Base-by-base conservation (phyloP, 2,329 filamentous ascomycete species). In the Emydomyces testavorans region DNA sequence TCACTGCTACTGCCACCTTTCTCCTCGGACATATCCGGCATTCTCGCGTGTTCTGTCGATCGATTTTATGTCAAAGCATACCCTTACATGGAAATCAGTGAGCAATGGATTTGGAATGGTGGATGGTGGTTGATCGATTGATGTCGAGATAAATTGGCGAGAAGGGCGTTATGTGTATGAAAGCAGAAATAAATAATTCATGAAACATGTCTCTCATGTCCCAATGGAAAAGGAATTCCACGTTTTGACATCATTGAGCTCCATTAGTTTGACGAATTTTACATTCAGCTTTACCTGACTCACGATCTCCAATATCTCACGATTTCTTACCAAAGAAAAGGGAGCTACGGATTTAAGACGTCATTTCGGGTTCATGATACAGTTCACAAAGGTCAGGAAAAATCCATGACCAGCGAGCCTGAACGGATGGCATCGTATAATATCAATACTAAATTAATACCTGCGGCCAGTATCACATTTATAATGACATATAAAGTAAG, bases 161-260 rank as follows among this genome's bases (percentile, higher is more conserved):
- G 18, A 36, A 26, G 16, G 28, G 45, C 45, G 26, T 40, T 40
- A 24, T 40, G 35, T 47, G 35, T 47, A 40, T 34, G 26, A 32
- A n/a, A 47, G 18, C 45, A 47, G 45, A 21, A 34, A 40, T 40
- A 32, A 39, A 34, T 34, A 47, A 21, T 23, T 47, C 45, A 47
- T 47, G 45, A 47, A 46, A 46, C 44, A 21, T 40, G 28, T 34
- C 31, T 46, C 24, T 46, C 43, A 37, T 36, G 31, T 21, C 21
- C 23, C 20, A 34, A 39, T 18, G 23, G 35, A 10, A 39, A 35
- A 2, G 11, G 2, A 3, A 20, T 31, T 10, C 26, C 15, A 15
- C 16, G 31, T 29, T n/a, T 32, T 42, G n/a, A 15, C n/a, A 40
- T 15, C 4, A 2, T 16, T 4, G n/a, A n/a, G n/a, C n/a, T n/a